Evolutionary conservation across 1,139 yeast genomes (phyloP).

Genomic region (Pichia sp.): DNA sequence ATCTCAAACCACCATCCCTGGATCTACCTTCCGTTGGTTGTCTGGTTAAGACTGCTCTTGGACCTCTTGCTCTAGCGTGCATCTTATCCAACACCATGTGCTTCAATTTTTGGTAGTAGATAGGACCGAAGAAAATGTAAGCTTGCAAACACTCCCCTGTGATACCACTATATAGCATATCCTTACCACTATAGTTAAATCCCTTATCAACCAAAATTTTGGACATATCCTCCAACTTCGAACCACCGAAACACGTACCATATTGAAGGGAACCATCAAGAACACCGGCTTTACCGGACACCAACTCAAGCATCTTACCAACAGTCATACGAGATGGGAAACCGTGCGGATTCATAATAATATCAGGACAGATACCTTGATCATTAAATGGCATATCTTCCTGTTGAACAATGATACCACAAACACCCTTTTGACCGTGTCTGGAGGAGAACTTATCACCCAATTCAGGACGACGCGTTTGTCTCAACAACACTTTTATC

Average conservation of each 20-base stretch:
- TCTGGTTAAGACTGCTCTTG: slow-evolving; percentile 94
- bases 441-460: slow-evolving; percentile 97
- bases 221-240: slow-evolving; percentile 94
- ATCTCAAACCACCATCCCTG: slow-evolving; percentile 97
- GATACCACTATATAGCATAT: slow-evolving; percentile 96
- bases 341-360: slow-evolving; percentile 98
- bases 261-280: slow-evolving; percentile 85
- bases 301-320: slow-evolving; percentile 95
- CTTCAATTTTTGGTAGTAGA: slow-evolving; percentile 94
- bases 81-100: slow-evolving; percentile 99
- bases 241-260: slow-evolving; percentile 98
- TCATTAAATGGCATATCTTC: slow-evolving; percentile 96
- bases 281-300: slow-evolving; percentile 97
- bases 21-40: slow-evolving; percentile 99
- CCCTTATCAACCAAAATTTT: slow-evolving; percentile 85
- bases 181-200: slow-evolving; percentile 92
- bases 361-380: slow-evolving; percentile 85
- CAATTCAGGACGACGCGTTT: slow-evolving; percentile 94
- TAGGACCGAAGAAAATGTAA: slow-evolving; percentile 96
- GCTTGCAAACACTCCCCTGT: slow-evolving; percentile 98
- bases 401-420: slow-evolving; percentile 95
- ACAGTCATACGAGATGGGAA: slow-evolving; percentile 99
- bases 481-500: slow-evolving; percentile 85
- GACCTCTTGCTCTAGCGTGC: slow-evolving; percentile 99
- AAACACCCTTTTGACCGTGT: slow-evolving; percentile 98